Evolutionary conservation across 148 eudicot genomes (phyloP).

Genomic region (Rhododendron mucronatum): DNA sequence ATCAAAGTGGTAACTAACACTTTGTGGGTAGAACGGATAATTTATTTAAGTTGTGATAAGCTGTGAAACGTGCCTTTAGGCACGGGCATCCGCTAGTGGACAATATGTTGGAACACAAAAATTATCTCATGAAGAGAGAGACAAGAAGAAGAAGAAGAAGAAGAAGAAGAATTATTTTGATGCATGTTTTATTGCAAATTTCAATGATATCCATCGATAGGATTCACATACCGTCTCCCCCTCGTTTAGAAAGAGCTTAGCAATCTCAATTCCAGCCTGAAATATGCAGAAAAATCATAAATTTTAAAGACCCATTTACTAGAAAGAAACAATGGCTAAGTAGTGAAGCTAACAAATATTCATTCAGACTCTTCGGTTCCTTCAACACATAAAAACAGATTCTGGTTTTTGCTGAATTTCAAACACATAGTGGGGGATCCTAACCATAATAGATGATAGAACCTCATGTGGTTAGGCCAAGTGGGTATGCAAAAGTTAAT

Average conservation of each 20-base stretch:
- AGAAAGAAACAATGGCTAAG: not conserved
- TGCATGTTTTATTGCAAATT: not conserved
- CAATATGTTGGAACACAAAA: not conserved
- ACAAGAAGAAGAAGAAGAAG: too few species aligned
- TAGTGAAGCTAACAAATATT: not conserved
- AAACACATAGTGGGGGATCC: too few species aligned
- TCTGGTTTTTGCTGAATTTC: too few species aligned
- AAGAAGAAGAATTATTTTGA: too few species aligned
- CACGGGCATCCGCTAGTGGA: too few species aligned
- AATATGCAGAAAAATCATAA: conserved; percentile 22
- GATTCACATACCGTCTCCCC: conserved; percentile 45
- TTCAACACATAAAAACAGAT: not conserved
- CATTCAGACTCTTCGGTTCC: not conserved
- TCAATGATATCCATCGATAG: not conserved
- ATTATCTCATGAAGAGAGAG: not conserved
- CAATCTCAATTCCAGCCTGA: conserved; percentile 95
- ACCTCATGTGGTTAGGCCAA: too few species aligned
- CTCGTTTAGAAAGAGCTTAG: conserved; percentile 75
- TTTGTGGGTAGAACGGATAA: too few species aligned
- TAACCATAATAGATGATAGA: too few species aligned
- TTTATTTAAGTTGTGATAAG: too few species aligned
- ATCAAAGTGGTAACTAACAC: too few species aligned
- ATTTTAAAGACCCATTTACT: not conserved
- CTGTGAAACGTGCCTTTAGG: too few species aligned
- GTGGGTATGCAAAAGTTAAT: too few species aligned